Percentiles rank a stretch among this genome's conserved stretches.
phyloP scores from a whole-genome alignment of 345 rosid species.

The Erucastrum elatum region DNA sequence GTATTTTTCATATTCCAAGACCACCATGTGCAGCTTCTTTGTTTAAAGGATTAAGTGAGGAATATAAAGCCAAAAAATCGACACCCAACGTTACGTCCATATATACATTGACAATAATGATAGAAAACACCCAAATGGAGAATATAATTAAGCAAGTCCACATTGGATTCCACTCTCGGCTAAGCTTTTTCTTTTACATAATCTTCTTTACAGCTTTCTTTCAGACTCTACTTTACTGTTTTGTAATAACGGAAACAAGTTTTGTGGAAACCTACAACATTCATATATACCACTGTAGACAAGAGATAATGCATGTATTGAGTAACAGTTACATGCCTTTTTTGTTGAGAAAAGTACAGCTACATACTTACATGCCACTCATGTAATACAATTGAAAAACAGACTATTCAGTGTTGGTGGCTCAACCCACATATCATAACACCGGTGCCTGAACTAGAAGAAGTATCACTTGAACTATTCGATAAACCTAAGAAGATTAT shows the following conservation, averaged over 20 bases:
- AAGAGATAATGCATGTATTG: neutral
- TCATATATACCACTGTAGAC: neutral
- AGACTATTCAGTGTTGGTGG: too few relatives aligned
- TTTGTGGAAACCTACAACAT: neutral
- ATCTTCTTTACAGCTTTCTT: conserved; percentile 1
- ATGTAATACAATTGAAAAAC: too few relatives aligned
- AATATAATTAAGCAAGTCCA: conserved; percentile 13
- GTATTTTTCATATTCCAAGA: conserved; percentile 16
- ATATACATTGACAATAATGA: neutral
- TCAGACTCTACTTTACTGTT: neutral
- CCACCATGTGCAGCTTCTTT: conserved; percentile 30
- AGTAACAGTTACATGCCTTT: too few relatives aligned
- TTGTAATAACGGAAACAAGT: neutral
- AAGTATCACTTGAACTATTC: neutral
- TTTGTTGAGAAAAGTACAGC: too few relatives aligned
- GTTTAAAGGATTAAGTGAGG: conserved; percentile 20
- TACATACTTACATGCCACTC: too few relatives aligned
- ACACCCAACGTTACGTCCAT: conserved; percentile 26
- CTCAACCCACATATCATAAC: neutral
- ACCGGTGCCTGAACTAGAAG: neutral
- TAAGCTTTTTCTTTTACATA: conserved; percentile 1
- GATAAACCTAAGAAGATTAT: too few relatives aligned
- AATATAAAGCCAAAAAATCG: neutral
- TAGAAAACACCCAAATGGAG: neutral
- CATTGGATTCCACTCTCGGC: conserved; percentile 36